A percentile compares a stretch with the other conserved stretches of the same genome.
Evolutionary conservation across 371 early-diverging fungal species (phyloP).

Genomic region (Mortierella sp.): DNA sequence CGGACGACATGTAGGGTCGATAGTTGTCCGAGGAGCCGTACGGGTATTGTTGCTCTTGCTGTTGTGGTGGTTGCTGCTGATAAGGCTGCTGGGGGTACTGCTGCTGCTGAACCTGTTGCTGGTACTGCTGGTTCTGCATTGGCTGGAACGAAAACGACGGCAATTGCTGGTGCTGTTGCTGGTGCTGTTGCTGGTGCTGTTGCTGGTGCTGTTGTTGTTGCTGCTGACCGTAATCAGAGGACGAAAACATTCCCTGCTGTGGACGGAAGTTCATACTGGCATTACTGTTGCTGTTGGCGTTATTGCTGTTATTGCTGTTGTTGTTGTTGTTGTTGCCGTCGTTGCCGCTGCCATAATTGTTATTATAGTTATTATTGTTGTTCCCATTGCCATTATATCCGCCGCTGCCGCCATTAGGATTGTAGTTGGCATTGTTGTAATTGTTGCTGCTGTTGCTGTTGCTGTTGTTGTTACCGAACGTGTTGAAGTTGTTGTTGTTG

Average conservation of each 20-base stretch:
- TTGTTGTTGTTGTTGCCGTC: not conserved
- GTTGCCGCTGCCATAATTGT: constrained; percentile 6
- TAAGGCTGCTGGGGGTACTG: not conserved
- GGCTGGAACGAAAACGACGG: not conserved
- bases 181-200: constrained; percentile 3
- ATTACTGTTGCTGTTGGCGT: not conserved
- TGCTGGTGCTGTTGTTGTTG: constrained; percentile 10
- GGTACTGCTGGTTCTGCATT: not conserved
- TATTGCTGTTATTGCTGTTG: constrained; percentile 11
- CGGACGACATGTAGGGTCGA: constrained; percentile 15
- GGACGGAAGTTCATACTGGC: not conserved
- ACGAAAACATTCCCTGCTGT: not conserved
- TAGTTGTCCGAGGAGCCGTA: constrained; percentile 20
- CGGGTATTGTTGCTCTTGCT: constrained; percentile 10
- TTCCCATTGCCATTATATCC: constrained; percentile 1
- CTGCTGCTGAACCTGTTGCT: not conserved
- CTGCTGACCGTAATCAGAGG: constrained; percentile 9
- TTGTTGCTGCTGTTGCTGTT: not conserved
- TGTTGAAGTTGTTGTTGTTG: not conserved
- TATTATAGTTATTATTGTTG: constrained; percentile 11
- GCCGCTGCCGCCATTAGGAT: constrained; percentile 4
- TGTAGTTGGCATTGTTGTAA: not conserved
- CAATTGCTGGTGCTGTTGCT: not conserved
- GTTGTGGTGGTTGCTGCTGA: not conserved
- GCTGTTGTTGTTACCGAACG: not conserved